phyloP scores from a whole-genome alignment of 768 basidiomycete species.

The Macrocybe gigantea region DNA sequence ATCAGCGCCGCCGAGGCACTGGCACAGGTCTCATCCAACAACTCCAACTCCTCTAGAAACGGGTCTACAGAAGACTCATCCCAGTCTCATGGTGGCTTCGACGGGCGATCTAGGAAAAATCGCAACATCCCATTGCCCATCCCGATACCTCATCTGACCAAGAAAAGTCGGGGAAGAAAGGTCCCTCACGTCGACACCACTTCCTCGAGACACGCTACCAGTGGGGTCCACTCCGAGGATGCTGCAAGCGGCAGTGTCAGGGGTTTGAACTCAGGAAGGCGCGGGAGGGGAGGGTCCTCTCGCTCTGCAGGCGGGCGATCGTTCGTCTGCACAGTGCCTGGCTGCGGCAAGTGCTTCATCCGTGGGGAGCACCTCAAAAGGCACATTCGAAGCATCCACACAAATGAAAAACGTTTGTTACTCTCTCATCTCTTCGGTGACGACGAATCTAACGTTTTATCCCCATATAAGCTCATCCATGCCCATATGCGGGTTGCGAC shows the following conservation, averaged over 20 bases:
- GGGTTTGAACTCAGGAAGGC: constrained; percentile 10
- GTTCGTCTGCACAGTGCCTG: constrained; percentile 74
- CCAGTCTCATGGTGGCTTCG: not conserved
- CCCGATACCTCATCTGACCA: constrained; percentile 63
- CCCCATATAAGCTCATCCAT: constrained; percentile 42
- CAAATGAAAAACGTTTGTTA: constrained; percentile 84
- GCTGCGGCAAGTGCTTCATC: constrained; percentile 85
- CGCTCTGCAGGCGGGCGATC: constrained; percentile 37
- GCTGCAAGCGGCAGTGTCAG: constrained; percentile 2
- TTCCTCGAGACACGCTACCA: constrained; percentile 7
- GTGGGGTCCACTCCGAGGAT: not conserved
- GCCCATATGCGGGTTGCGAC: constrained; percentile 58
- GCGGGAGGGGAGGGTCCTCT: constrained; percentile 27
- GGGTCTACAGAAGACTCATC: not conserved
- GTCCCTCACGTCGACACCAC: constrained; percentile 49
- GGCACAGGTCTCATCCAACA: constrained; percentile 10
- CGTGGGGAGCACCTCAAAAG: constrained; percentile 88
- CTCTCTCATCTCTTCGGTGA: constrained; percentile 2
- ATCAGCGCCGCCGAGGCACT: constrained; percentile 18
- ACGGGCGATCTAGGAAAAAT: constrained; percentile 6
- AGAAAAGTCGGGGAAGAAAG: constrained; percentile 63
- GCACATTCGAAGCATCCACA: constrained; percentile 85
- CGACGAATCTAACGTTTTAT: constrained; percentile 16
- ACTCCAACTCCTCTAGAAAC: not conserved
- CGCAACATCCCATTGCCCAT: constrained; percentile 34